phyloP scores from a whole-genome alignment of 1,284 basidiomycete genomes.

The Volvariella volvacea region DNA sequence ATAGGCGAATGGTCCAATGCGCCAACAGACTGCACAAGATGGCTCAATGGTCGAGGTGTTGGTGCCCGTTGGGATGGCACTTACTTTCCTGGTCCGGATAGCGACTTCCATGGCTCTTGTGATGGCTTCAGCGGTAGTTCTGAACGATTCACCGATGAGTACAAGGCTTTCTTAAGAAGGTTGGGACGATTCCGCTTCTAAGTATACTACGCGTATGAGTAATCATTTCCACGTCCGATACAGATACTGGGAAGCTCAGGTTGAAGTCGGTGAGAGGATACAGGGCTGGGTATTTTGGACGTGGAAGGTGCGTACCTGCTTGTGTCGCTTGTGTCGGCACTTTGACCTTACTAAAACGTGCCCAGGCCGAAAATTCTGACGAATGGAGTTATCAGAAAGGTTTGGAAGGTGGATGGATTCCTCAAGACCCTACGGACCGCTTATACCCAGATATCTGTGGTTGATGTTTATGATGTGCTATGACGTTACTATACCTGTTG shows the following conservation, averaged over 20 bases:
- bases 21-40: conserved; percentile 74
- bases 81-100: conserved; percentile 25
- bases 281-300: conserved; percentile 84
- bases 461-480: no score
- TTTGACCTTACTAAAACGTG: conserved; percentile 7
- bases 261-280: conserved; percentile 53
- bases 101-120: conserved; percentile 50
- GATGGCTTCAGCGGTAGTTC: conserved; percentile 52
- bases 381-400: conserved; percentile 72
- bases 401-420: conserved; percentile 67
- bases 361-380: conserved; percentile 62
- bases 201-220: not conserved
- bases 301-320: conserved; percentile 54
- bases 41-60: conserved; percentile 66
- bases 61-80: conserved; percentile 70
- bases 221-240: not conserved
- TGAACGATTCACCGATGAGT: conserved; percentile 53
- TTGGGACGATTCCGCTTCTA: conserved; percentile 23
- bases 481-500: no score
- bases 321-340: conserved; percentile 3
- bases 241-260: conserved; percentile 78
- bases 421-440: conserved; percentile 54
- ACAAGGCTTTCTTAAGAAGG: conserved; percentile 59
- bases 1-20: conserved; percentile 79
- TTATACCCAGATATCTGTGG: conserved; percentile 54